These are phyloP conservation scores for Fusarium tricinctum DNA, from an alignment of 2,329 filamentous ascomycete species.

Conservation along the genomic window DNA sequence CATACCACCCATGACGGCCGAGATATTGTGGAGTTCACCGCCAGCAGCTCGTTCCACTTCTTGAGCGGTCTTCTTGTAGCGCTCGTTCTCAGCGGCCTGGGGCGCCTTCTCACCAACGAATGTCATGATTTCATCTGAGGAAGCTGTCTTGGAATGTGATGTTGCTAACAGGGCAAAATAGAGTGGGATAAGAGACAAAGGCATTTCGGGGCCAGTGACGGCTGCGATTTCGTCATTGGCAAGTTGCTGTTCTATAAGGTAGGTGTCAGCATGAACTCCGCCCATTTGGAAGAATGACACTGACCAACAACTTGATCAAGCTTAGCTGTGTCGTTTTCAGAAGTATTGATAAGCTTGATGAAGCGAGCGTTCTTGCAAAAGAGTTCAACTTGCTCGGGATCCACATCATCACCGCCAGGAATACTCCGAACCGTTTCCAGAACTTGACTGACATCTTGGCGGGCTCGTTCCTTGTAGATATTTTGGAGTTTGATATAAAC, in stretches of 20 bases:
- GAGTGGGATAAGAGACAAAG: constrained; percentile 74
- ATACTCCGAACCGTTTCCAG: constrained; percentile 71
- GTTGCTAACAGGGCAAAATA: constrained; percentile 75
- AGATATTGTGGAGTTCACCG: constrained; percentile 92
- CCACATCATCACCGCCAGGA: constrained; percentile 66
- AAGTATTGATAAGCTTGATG: constrained; percentile 83
- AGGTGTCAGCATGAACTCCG: constrained; percentile 7
- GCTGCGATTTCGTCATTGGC: constrained; percentile 67
- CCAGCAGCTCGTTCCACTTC: constrained; percentile 83
- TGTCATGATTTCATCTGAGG: constrained; percentile 68
- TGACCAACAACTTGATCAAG: constrained; percentile 69
- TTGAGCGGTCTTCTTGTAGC: constrained; percentile 67
- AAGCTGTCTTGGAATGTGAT: constrained; percentile 60
- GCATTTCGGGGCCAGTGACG: constrained; percentile 61
- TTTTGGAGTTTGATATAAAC: constrained; percentile 93
- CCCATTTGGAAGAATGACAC: constrained; percentile 45
- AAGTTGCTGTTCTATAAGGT: constrained; percentile 64
- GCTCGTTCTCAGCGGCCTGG: constrained; percentile 63
- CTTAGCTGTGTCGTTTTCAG: constrained; percentile 59
- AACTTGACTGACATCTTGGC: constrained; percentile 82
- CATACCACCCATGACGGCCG: constrained; percentile 88
- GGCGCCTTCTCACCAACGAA: constrained; percentile 60
- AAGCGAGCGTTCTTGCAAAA: constrained; percentile 98
- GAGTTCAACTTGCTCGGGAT: constrained; percentile 82
- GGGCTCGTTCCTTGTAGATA: constrained; percentile 91